Evolutionary conservation across 2,329 filamentous ascomycete genomes (phyloP).

Genomic region (Helminthosporium solani): DNA sequence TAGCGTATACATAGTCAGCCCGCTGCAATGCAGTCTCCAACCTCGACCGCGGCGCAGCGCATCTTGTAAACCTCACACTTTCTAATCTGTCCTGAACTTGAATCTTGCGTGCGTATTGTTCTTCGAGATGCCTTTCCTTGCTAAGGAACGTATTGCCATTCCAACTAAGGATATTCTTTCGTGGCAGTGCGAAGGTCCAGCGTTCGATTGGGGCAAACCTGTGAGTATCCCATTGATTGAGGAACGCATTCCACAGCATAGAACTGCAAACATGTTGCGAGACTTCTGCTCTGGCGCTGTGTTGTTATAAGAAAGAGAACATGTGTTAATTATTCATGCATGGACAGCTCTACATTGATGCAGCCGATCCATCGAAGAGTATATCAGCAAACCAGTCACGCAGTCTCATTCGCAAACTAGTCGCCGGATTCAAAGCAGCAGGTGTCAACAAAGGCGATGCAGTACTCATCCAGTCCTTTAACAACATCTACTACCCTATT

Average conservation of each 20-base stretch:
- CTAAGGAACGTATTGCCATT: conserved; percentile 10
- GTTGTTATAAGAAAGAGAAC: too few relatives aligned
- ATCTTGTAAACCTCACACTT: too few relatives aligned
- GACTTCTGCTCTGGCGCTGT: too few relatives aligned
- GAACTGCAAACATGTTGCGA: too few relatives aligned
- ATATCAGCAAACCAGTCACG: conserved; percentile 50
- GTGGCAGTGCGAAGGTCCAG: conserved; percentile 11
- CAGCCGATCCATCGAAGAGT: conserved; percentile 46
- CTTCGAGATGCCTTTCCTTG: conserved; percentile 24
- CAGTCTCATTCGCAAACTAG: conserved; percentile 49
- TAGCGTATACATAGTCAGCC: too few relatives aligned
- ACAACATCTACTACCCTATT: conserved; percentile 46
- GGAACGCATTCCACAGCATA: too few relatives aligned
- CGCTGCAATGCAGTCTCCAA: too few relatives aligned
- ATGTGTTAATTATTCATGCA: too few relatives aligned
- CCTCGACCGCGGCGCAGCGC: too few relatives aligned
- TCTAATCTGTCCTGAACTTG: too few relatives aligned
- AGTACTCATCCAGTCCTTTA: conserved; percentile 57
- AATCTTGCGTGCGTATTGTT: background rate
- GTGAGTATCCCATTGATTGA: conserved; percentile 4
- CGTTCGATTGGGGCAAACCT: conserved; percentile 12
- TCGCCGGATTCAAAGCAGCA: conserved; percentile 51
- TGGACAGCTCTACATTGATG: conserved; percentile 53
- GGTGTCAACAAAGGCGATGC: conserved; percentile 52
- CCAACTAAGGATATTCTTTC: conserved; percentile 16